These are phyloP conservation scores for Usnea hakonensis DNA, from an alignment of 495 filamentous ascomycete genomes.

Conservation along the genomic window DNA sequence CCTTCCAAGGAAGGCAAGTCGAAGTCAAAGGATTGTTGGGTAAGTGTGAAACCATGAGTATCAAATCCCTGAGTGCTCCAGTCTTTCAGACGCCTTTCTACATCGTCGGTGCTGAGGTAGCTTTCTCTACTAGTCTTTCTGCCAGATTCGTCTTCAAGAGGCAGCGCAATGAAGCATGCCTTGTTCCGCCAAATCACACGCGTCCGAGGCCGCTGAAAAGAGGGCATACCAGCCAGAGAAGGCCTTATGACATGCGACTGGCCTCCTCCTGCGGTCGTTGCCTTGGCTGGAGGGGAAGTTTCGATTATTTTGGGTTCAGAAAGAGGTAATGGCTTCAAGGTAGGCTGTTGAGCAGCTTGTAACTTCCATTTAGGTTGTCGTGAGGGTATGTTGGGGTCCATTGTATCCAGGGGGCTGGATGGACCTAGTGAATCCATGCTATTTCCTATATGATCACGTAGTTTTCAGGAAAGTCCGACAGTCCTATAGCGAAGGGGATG, in stretches of 20 bases:
- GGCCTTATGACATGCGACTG: slow-evolving; percentile 16
- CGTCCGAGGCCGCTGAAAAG: slow-evolving; percentile 33
- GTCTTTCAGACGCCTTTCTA: slow-evolving; percentile 54
- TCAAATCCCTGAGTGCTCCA: slow-evolving; percentile 75
- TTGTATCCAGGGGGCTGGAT: slow-evolving; percentile 11
- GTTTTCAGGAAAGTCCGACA: background rate
- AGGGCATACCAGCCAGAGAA: slow-evolving; percentile 27
- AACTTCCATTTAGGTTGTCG: slow-evolving; percentile 2
- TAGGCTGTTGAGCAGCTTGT: slow-evolving; percentile 35
- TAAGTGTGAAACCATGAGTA: slow-evolving; percentile 62
- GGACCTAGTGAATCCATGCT: slow-evolving; percentile 12
- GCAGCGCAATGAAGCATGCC: slow-evolving; percentile 62
- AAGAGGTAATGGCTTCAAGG: slow-evolving; percentile 37
- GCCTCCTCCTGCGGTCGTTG: slow-evolving; percentile 3
- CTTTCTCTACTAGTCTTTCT: slow-evolving; percentile 34
- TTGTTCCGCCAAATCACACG: slow-evolving; percentile 61
- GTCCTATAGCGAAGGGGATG: background rate
- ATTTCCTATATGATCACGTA: background rate
- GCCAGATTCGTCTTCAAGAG: slow-evolving; percentile 52
- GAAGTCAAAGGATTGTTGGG: slow-evolving; percentile 16
- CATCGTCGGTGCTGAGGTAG: slow-evolving; percentile 51
- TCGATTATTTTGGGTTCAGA: slow-evolving; percentile 18
- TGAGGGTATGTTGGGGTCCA: slow-evolving; percentile 15
- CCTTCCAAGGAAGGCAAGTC: slow-evolving; percentile 26
- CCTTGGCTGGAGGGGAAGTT: background rate